Evolutionary conservation across 306 rosid species (phyloP).

Genomic region (Castanea sativa): DNA sequence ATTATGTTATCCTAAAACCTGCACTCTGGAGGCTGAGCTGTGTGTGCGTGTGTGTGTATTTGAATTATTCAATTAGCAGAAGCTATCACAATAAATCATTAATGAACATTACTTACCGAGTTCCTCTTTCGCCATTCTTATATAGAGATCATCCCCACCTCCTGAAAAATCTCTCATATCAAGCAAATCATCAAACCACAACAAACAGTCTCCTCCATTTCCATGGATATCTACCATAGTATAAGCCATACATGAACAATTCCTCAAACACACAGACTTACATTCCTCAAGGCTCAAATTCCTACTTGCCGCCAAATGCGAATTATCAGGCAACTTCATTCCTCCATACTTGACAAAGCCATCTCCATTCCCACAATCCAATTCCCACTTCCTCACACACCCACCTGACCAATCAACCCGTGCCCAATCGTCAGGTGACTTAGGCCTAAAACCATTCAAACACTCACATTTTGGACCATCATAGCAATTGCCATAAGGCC

Average conservation of each 20-base stretch:
- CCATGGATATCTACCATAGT: slow-evolving; percentile 14
- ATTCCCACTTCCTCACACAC: slow-evolving; percentile 15
- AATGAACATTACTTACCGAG: slow-evolving; percentile 1
- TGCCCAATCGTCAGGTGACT: slow-evolving; percentile 28
- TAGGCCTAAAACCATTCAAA: slow-evolving; percentile 20
- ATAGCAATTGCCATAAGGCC: slow-evolving; percentile 23
- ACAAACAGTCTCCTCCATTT: slow-evolving; percentile 24
- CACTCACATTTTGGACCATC: slow-evolving; percentile 13
- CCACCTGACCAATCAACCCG: slow-evolving; percentile 17
- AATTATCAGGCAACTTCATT: slow-evolving; percentile 23
- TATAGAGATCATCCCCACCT: slow-evolving; percentile 9
- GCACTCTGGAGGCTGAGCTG: background rate
- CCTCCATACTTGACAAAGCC: slow-evolving; percentile 18
- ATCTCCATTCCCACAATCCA: slow-evolving; percentile 24
- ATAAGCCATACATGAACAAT: slow-evolving; percentile 20
- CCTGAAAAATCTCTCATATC: slow-evolving; percentile 18
- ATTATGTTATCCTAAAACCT: background rate
- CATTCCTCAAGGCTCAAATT: slow-evolving; percentile 15
- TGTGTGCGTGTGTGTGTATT: background rate
- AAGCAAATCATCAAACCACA: slow-evolving; percentile 28
- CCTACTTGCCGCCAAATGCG: background rate
- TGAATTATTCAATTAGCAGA: background rate
- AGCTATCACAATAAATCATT: background rate
- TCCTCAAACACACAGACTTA: slow-evolving; percentile 22
- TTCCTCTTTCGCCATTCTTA: slow-evolving; percentile 23